Conservation (phyloP, 148 eudicot genomes). For the Simmondsia chinensis region DNA sequence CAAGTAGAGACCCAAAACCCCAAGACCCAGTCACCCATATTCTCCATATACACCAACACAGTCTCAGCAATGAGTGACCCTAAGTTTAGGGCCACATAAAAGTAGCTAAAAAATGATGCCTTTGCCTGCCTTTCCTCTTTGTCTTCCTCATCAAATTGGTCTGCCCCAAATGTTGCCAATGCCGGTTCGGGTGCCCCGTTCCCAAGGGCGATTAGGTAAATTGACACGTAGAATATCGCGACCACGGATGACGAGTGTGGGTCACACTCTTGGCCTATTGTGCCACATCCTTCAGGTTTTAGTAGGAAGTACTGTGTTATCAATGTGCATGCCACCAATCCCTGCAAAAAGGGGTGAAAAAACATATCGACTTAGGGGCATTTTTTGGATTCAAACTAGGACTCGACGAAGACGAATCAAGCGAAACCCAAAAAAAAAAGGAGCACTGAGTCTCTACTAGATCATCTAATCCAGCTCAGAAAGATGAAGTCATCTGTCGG, state of each 20-base stretch:
- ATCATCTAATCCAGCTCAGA: too few species aligned
- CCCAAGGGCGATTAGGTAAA: slow-evolving; percentile 43
- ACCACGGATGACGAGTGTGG: slow-evolving; percentile 28
- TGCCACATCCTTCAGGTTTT: slow-evolving; percentile 43
- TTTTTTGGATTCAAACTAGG: too few species aligned
- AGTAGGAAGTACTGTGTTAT: slow-evolving; percentile 31
- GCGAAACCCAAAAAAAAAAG: too few species aligned
- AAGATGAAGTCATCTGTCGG: too few species aligned
- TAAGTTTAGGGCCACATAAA: slow-evolving; percentile 38
- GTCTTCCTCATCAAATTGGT: slow-evolving; percentile 48
- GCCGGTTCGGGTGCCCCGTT: slow-evolving; percentile 42
- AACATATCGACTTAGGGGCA: too few species aligned
- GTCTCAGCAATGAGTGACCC: slow-evolving; percentile 54
- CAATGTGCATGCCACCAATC: slow-evolving; percentile 30
- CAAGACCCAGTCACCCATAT: slow-evolving; percentile 37
- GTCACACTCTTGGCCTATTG: slow-evolving; percentile 32
- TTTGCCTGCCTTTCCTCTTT: slow-evolving; percentile 23
- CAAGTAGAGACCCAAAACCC: slow-evolving; percentile 42
- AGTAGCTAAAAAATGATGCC: slow-evolving; percentile 43
- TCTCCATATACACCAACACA: slow-evolving; percentile 38
- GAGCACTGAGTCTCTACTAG: too few species aligned
- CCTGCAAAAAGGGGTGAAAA: slow-evolving; percentile 22
- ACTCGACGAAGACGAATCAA: too few species aligned
- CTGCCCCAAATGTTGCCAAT: slow-evolving; percentile 47
- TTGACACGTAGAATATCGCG: slow-evolving; percentile 34